phyloP scores from a whole-genome alignment of 176 grass and related monocot genomes.

The Carex cristatella region DNA sequence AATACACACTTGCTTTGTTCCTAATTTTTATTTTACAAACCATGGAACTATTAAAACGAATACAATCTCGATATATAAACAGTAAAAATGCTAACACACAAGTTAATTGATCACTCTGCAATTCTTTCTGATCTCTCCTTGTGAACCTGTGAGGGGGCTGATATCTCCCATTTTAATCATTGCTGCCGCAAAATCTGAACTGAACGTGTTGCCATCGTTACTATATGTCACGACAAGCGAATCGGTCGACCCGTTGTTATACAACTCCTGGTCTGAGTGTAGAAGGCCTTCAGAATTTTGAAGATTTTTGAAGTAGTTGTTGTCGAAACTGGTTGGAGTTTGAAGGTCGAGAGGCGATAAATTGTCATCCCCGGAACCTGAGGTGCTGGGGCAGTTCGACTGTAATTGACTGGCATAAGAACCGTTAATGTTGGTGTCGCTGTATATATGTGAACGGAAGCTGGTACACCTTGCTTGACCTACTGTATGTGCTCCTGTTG shows the following conservation, averaged over 20 bases:
- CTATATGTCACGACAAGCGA: slow-evolving; percentile 33
- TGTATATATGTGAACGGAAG: slow-evolving; percentile 43
- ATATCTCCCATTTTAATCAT: slow-evolving; percentile 61
- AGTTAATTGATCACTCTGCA: slow-evolving; percentile 36
- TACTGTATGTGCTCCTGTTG: slow-evolving; percentile 34
- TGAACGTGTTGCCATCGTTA: slow-evolving; percentile 16
- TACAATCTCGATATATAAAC: not conserved
- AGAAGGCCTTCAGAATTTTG: slow-evolving; percentile 34
- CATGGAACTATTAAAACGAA: not conserved
- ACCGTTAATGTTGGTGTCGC: slow-evolving; percentile 42
- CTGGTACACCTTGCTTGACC: slow-evolving; percentile 44
- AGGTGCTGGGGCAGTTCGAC: slow-evolving; percentile 37
- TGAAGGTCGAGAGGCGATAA: slow-evolving; percentile 38
- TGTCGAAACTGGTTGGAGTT: slow-evolving; percentile 49
- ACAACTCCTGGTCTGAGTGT: slow-evolving; percentile 56
- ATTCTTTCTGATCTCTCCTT: slow-evolving; percentile 42
- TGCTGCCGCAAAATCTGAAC: slow-evolving; percentile 34
- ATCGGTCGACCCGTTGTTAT: slow-evolving; percentile 19
- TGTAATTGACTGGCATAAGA: slow-evolving; percentile 33
- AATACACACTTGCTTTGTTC: not conserved
- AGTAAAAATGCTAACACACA: no score
- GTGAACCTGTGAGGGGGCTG: slow-evolving; percentile 20
- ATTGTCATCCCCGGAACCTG: slow-evolving; percentile 45
- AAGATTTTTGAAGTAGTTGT: slow-evolving; percentile 50
- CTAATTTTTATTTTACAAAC: not conserved